These are phyloP conservation scores for Peronospora destructor DNA, from an alignment of 352 stramenopile species.

Conservation along the genomic window DNA sequence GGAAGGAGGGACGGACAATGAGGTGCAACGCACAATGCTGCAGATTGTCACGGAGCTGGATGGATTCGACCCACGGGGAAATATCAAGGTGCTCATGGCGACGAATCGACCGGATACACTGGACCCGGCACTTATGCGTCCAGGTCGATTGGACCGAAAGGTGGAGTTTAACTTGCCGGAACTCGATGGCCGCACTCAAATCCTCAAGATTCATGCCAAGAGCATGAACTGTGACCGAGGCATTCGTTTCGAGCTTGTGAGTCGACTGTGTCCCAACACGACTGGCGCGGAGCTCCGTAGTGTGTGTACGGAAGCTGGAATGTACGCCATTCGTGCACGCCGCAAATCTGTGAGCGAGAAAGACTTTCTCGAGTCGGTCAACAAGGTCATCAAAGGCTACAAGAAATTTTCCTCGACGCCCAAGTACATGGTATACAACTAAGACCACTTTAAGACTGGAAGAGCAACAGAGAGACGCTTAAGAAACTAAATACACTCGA, in stretches of 20 bases:
- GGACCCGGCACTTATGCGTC: conserved; percentile 31
- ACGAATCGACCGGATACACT: conserved; percentile 32
- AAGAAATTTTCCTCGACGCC: conserved; percentile 99
- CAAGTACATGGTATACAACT: conserved; percentile 99
- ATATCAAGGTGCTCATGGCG: conserved; percentile 95
- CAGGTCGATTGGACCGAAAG: conserved; percentile 96
- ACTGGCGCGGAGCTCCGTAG: conserved; percentile 96
- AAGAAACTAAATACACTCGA: too few species aligned
- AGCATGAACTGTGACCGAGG: conserved; percentile 98
- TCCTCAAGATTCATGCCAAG: conserved; percentile 99
- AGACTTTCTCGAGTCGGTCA: conserved; percentile 99
- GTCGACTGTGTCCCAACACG: conserved; percentile 96
- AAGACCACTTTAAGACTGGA: conserved; percentile 18
- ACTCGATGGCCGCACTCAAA: conserved; percentile 97
- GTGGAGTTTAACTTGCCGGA: conserved; percentile 99
- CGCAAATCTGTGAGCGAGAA: conserved; percentile 99
- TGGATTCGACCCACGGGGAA: conserved; percentile 97
- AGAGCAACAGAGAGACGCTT: too few species aligned
- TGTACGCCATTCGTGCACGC: conserved; percentile 97
- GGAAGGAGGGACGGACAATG: conserved; percentile 95
- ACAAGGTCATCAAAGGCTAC: conserved; percentile 99
- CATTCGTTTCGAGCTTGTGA: conserved; percentile 98
- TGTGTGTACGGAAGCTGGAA: conserved; percentile 98
- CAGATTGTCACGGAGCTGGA: conserved; percentile 99
- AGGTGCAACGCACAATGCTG: conserved; percentile 99